A percentile compares a stretch with the other conserved stretches of the same genome.
Conservation (phyloP, 2,329 filamentous ascomycete species). For the Thelonectria blattea region DNA sequence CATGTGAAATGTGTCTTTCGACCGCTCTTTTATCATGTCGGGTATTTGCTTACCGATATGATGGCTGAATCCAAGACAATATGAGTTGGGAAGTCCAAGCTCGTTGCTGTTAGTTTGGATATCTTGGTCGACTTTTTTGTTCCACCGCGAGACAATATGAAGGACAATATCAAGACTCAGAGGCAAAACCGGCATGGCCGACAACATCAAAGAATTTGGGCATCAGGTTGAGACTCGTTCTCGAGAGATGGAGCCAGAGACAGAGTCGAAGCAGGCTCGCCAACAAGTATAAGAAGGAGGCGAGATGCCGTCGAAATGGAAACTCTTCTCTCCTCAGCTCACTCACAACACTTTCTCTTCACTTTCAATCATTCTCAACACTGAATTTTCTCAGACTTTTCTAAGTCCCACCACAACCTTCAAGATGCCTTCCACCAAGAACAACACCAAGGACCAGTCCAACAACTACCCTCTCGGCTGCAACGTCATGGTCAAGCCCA, state of each 20-base stretch:
- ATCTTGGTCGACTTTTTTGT: background rate
- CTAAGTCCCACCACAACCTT: constrained; percentile 37
- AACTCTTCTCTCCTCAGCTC: constrained; percentile 17
- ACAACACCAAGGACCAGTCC: constrained; percentile 34
- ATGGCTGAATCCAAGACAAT: background rate
- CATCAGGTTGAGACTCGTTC: background rate
- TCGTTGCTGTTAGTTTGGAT: background rate
- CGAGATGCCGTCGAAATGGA: constrained; percentile 2
- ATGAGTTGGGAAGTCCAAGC: background rate
- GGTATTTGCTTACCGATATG: background rate
- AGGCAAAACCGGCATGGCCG: background rate
- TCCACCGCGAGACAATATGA: background rate
- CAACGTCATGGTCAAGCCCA: constrained; percentile 40
- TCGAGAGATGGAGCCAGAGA: background rate
- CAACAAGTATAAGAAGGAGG: constrained; percentile 30
- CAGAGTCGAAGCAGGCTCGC: background rate
- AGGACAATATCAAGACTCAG: constrained; percentile 20
- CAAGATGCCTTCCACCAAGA: constrained; percentile 43
- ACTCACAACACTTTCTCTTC: constrained; percentile 27
- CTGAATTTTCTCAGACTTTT: constrained; percentile 33
- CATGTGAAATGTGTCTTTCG: constrained; percentile 13
- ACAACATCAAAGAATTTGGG: background rate
- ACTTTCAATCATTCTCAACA: constrained; percentile 37
- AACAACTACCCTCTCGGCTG: constrained; percentile 39
- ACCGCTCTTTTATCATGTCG: background rate